Conservation (phyloP, 495 filamentous ascomycete genomes). For the Daldinia loculata region DNA sequence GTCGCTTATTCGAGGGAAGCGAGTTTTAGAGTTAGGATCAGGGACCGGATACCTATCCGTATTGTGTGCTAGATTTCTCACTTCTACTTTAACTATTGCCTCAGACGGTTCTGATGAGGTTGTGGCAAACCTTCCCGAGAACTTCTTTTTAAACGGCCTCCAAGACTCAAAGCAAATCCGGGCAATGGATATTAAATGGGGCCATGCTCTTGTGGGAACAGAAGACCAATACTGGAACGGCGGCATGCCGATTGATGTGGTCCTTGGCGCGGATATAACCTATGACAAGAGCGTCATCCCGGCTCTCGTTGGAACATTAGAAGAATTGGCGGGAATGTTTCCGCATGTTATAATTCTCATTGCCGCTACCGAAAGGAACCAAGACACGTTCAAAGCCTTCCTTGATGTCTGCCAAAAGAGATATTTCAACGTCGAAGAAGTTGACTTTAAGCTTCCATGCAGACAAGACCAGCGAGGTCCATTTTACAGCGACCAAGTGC, state of each 20-base stretch:
- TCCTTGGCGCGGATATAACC: conserved; percentile 62
- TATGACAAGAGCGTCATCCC: conserved; percentile 58
- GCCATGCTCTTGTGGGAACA: conserved; percentile 58
- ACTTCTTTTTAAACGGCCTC: conserved; percentile 71
- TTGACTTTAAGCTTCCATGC: conserved; percentile 47
- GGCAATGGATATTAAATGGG: conserved; percentile 68
- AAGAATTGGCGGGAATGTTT: conserved; percentile 51
- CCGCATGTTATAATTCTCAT: conserved; percentile 53
- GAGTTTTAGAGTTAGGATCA: conserved; percentile 85
- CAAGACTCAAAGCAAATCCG: conserved; percentile 54
- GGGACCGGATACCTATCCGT: conserved; percentile 89
- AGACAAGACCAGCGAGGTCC: conserved; percentile 55
- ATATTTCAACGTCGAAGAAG: conserved; percentile 47
- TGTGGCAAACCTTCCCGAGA: conserved; percentile 72
- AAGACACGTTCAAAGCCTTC: conserved; percentile 56
- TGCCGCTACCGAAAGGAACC: conserved; percentile 59
- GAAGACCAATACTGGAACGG: conserved; percentile 56
- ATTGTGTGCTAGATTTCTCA: conserved; percentile 77
- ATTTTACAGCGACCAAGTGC: conserved; percentile 56
- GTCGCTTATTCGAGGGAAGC: conserved; percentile 60
- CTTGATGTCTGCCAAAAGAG: conserved; percentile 47
- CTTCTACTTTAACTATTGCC: conserved; percentile 68
- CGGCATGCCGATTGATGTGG: conserved; percentile 53
- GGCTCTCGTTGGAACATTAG: conserved; percentile 55
- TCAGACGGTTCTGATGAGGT: conserved; percentile 85